These are phyloP conservation scores for Gracilariopsis chorda DNA, from an alignment of 23 red algal species.

Conservation along the genomic window DNA sequence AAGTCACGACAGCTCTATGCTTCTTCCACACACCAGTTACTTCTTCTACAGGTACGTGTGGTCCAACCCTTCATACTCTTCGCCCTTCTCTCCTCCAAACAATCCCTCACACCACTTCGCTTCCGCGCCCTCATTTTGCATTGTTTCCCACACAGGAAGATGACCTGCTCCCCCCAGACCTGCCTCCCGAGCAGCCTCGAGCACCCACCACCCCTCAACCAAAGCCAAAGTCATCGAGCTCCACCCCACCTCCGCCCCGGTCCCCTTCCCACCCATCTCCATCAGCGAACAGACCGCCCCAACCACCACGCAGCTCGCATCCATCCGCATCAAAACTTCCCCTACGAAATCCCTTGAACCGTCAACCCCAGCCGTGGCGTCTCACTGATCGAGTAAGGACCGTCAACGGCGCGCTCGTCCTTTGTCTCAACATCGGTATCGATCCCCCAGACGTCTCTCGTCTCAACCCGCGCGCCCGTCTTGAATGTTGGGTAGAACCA, in stretches of 20 bases:
- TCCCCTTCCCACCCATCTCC: background rate
- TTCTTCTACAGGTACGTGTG: background rate
- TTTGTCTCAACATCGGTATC: conserved; percentile 97
- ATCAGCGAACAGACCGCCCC: background rate
- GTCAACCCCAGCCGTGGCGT: conserved; percentile 67
- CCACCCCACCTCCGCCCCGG: no score
- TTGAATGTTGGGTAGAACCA: conserved; percentile 97
- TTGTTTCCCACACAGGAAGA: background rate
- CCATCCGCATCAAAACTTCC: no score
- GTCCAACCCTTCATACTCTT: background rate
- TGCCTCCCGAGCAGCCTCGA: background rate
- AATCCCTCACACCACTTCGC: background rate
- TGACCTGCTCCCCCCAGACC: background rate
- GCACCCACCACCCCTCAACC: background rate
- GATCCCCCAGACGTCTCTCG: conserved; percentile 88
- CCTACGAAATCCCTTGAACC: background rate
- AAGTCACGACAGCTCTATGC: background rate
- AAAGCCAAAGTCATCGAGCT: no score
- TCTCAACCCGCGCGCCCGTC: conserved; percentile 79
- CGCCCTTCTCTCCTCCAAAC: background rate
- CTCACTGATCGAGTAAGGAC: conserved; percentile 89
- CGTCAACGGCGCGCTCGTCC: conserved; percentile 70
- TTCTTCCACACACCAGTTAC: background rate
- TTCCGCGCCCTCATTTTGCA: background rate
- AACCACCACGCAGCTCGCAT: background rate